Conservation (phyloP, 345 rosid species). For the Gynandropsis gynandra region DNA sequence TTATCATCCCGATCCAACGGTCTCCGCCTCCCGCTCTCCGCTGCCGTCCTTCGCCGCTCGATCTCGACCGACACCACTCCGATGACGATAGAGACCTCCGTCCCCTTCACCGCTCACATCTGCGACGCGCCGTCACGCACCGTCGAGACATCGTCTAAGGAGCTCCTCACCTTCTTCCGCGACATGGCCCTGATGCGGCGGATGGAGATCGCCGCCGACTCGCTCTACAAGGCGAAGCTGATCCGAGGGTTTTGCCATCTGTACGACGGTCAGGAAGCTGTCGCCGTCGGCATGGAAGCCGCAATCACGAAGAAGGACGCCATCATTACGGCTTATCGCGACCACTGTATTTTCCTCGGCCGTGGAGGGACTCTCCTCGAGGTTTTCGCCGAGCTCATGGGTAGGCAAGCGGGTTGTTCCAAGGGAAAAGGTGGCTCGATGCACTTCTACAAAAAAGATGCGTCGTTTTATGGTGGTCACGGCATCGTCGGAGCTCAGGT, state of each 20-base stretch:
- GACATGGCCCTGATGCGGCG: conserved; percentile 90
- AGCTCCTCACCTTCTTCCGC: conserved; percentile 69
- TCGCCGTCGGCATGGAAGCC: conserved; percentile 92
- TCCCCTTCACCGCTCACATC: conserved; percentile 71
- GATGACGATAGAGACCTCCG: conserved; percentile 74
- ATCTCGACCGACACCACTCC: conserved; percentile 70
- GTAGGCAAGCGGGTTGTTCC: conserved; percentile 79
- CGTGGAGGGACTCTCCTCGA: conserved; percentile 79
- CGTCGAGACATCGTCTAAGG: conserved; percentile 57
- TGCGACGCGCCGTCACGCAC: conserved; percentile 84
- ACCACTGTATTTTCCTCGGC: conserved; percentile 74
- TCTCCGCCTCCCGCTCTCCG: conserved; percentile 33
- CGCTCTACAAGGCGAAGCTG: conserved; percentile 96
- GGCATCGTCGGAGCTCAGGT: conserved; percentile 98
- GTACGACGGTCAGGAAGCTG: conserved; percentile 98
- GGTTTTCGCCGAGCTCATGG: conserved; percentile 88
- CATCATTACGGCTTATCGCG: conserved; percentile 88
- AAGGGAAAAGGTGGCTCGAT: conserved; percentile 93
- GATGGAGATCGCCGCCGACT: conserved; percentile 95
- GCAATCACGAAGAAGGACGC: conserved; percentile 77
- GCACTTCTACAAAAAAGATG: conserved; percentile 91
- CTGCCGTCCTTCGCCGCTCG: conserved; percentile 38
- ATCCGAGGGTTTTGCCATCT: conserved; percentile 96
- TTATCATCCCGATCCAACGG: conserved; percentile 30
- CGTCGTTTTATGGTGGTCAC: conserved; percentile 82